Conservation (phyloP, 176 grass and related monocot genomes). For the Stipa capillata region DNA sequence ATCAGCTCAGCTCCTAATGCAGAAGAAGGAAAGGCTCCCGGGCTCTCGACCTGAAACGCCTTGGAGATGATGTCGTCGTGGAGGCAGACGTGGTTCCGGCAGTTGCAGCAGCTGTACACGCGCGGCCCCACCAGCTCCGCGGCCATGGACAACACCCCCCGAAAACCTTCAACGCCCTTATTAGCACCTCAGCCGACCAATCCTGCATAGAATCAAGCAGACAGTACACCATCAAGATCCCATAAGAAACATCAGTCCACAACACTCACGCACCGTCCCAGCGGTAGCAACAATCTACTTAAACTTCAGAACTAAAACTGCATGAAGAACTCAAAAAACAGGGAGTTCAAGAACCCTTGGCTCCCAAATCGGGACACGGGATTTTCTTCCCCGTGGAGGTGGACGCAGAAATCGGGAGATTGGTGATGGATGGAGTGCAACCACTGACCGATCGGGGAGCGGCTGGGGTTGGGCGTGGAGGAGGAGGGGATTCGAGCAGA, state of each 20-base stretch:
- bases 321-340: neutral
- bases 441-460: neutral
- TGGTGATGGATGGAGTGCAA: neutral
- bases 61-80: constrained; percentile 80
- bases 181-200: neutral
- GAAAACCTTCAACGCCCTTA: too few relatives aligned
- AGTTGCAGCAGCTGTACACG: constrained; percentile 73
- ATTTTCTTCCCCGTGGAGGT: too few relatives aligned
- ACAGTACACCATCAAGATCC: neutral
- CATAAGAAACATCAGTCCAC: neutral
- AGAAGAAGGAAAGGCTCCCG: neutral
- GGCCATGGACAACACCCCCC: constrained; percentile 20
- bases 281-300: neutral
- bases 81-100: too few relatives aligned
- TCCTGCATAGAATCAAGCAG: neutral
- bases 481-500: neutral
- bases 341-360: neutral
- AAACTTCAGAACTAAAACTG: neutral
- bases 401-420: neutral
- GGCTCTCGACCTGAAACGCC: constrained; percentile 52
- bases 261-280: neutral
- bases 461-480: neutral
- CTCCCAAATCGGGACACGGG: neutral
- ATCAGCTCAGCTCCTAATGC: neutral
- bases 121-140: constrained; percentile 57